Base-by-base conservation (phyloP, 257 asterid genomes). In the Ilex aquifolium region DNA sequence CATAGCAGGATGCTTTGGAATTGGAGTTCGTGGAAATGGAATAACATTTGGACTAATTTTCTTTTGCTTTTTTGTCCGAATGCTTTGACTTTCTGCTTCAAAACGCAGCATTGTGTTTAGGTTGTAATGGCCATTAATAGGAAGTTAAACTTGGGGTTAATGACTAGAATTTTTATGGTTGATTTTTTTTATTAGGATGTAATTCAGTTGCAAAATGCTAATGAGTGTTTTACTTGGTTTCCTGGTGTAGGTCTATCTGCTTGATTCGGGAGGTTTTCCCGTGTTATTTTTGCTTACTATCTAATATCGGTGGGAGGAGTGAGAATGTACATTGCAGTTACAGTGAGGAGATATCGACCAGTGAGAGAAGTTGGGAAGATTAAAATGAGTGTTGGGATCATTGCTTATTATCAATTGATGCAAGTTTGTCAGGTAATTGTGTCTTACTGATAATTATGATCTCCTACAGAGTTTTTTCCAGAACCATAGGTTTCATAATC, bases 391-490 rank as follows among this genome's bases (percentile, higher is more conserved):
- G 72, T 80, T 74, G 88, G 85, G 65, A 73, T 80, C 77, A 83
- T 82, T 76, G 95, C 91, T 67, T 85, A 81, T 74, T 78, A 81
- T 77, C 91, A 87, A 65, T 89, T 84, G 85, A 87, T 84, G 89
- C 80, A 84, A 87, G 91, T 89, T 89, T 77, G 89, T 27, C 97
- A 89, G 91, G 97, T 87, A 39, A 66, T 21, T 21, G 27, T 49
- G 16, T 54, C 0, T 53, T 39, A n/a, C 8, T 9, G 2, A 21
- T 32, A 31, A 16, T 51, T 46, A 10, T 30, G n/a, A 50, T 67
- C 32, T 3, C 57, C 16, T 12, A 15, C 52, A 32, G 16, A n/a
- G 49, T 61, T 32, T 32, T 30, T 57, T 46, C 60, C 62, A 27
- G 31, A 46, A 16, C 51, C 0, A 46, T 60, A 2, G 30, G 57